Evolutionary conservation across 2,329 filamentous ascomycete genomes (phyloP).

Genomic region (Penicillium sp.): DNA sequence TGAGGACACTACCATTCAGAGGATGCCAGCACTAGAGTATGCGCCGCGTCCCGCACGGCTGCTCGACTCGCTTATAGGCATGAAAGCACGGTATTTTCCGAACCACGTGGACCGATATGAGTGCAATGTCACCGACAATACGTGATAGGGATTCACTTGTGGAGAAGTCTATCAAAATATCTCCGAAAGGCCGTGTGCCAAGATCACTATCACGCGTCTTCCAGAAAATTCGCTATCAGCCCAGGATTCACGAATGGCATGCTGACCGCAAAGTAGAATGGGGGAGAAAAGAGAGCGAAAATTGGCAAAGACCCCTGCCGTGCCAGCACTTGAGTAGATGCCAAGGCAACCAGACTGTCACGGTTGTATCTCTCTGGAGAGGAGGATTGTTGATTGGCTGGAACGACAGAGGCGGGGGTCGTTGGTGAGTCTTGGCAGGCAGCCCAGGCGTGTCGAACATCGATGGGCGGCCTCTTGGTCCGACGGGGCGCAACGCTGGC

Average conservation of each 20-base stretch:
- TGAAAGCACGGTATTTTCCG: neutral
- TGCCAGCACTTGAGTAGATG: neutral
- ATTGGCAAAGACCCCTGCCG: neutral
- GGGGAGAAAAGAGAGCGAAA: neutral
- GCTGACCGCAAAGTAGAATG: neutral
- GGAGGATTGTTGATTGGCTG: conserved; percentile 3
- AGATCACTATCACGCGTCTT: neutral
- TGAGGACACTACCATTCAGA: neutral
- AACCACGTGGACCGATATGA: neutral
- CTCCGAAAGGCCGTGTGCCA: neutral
- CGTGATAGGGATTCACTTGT: neutral
- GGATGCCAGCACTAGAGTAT: neutral
- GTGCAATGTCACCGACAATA: neutral
- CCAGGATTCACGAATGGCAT: neutral
- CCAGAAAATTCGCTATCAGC: conserved; percentile 6
- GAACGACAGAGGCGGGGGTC: neutral
- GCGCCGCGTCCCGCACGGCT: neutral
- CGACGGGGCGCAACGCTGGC: conserved; percentile 8
- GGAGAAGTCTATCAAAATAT: neutral
- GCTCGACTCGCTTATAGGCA: neutral
- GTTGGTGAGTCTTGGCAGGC: conserved; percentile 11
- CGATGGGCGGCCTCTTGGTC: too few relatives aligned
- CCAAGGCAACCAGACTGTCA: neutral
- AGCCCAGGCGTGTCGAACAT: neutral
- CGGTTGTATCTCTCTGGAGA: neutral